Conservation (phyloP, 2,329 filamentous ascomycete species). For the Stemphylium vesicarium region DNA sequence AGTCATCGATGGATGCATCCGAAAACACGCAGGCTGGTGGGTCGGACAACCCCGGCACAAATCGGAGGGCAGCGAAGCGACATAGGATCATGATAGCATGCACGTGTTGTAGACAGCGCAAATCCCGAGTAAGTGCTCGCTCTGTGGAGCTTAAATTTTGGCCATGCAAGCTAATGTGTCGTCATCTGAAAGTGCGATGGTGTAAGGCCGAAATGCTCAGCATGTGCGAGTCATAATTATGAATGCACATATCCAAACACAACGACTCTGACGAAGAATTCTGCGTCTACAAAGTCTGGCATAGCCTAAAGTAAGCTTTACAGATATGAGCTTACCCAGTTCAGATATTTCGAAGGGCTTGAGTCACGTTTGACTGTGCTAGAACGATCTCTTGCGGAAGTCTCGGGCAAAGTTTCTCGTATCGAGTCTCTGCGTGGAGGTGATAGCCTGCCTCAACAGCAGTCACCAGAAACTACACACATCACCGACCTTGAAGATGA, state of each 20-base stretch:
- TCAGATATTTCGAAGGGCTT: conserved; percentile 9
- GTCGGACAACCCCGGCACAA: too few species aligned
- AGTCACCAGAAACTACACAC: not conserved
- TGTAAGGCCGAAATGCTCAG: conserved; percentile 51
- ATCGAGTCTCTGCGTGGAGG: conserved; percentile 1
- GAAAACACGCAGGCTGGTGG: too few species aligned
- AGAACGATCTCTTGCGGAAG: conserved; percentile 6
- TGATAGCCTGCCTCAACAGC: too few species aligned
- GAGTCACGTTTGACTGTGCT: conserved; percentile 6
- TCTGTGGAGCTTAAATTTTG: not conserved
- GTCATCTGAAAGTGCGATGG: conserved; percentile 50
- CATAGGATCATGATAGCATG: conserved; percentile 17
- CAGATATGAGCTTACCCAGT: not conserved
- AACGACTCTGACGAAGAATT: conserved; percentile 46
- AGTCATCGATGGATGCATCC: too few species aligned
- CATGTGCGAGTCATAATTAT: conserved; percentile 51
- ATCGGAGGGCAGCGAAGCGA: conserved; percentile 11
- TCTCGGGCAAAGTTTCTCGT: conserved; percentile 1
- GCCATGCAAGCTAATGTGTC: not conserved
- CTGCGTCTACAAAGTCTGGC: conserved; percentile 50
- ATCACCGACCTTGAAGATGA: conserved; percentile 27
- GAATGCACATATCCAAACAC: conserved; percentile 54
- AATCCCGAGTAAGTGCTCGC: conserved; percentile 18
- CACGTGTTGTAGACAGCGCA: conserved; percentile 14
- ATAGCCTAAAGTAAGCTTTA: not conserved